These are phyloP conservation scores for Aspergillus tanneri DNA, from an alignment of 2,329 filamentous ascomycete species.

Conservation along the genomic window DNA sequence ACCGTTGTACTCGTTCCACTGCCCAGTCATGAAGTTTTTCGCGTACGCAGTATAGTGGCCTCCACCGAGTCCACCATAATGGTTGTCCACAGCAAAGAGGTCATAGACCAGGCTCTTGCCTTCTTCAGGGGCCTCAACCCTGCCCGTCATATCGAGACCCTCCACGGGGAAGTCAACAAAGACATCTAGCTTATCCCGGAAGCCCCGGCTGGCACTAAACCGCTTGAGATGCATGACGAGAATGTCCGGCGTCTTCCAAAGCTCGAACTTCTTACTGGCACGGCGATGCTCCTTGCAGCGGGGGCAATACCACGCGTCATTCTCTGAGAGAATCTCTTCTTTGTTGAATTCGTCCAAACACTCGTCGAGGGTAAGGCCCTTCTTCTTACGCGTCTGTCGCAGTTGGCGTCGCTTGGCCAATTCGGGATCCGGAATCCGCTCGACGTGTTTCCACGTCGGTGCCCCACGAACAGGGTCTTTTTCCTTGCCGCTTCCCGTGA, in stretches of 20 bases:
- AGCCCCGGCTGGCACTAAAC: slow-evolving; percentile 79
- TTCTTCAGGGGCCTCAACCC: slow-evolving; percentile 76
- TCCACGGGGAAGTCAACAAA: slow-evolving; percentile 89
- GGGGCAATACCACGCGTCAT: slow-evolving; percentile 97
- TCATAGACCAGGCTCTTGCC: slow-evolving; percentile 86
- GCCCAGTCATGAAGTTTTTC: slow-evolving; percentile 82
- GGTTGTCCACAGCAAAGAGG: slow-evolving; percentile 91
- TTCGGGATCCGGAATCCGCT: slow-evolving; percentile 59
- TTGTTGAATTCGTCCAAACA: slow-evolving; percentile 94
- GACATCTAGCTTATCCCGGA: slow-evolving; percentile 88
- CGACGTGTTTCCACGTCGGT: slow-evolving; percentile 56
- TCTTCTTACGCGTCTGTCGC: slow-evolving; percentile 65
- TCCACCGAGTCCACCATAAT: slow-evolving; percentile 88
- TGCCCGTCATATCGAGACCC: slow-evolving; percentile 74
- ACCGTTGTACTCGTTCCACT: slow-evolving; percentile 99
- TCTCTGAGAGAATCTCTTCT: slow-evolving; percentile 87
- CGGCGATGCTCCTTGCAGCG: slow-evolving; percentile 90
- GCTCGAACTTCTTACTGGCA: slow-evolving; percentile 92
- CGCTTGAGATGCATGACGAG: slow-evolving; percentile 93
- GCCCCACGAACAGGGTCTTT: slow-evolving; percentile 58
- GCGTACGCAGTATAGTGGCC: slow-evolving; percentile 96
- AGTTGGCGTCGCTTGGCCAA: slow-evolving; percentile 63
- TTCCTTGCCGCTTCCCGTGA: slow-evolving; percentile 48
- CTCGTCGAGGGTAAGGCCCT: slow-evolving; percentile 80
- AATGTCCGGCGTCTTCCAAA: slow-evolving; percentile 96